A percentile compares a stretch with the other conserved stretches of the same genome.
These are phyloP conservation scores for Piper longum DNA, from an alignment of 164 flowering plant genomes.

Conservation along the genomic window DNA sequence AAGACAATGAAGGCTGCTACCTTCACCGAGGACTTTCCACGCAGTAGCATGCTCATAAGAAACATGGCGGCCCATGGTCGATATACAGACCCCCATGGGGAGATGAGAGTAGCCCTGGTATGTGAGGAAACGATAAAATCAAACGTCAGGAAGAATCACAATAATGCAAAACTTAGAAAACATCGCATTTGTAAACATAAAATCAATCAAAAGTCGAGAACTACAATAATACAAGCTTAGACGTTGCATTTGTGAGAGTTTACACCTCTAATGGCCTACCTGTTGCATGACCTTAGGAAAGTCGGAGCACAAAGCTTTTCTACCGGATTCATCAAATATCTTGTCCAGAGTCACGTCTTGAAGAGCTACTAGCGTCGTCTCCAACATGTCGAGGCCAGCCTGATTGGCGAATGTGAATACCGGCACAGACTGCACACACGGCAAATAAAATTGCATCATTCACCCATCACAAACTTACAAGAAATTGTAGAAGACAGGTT, in stretches of 20 bases:
- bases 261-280: constrained; percentile 22
- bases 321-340: constrained; percentile 72
- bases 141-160: background rate
- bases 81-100: constrained; percentile 74
- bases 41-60: constrained; percentile 73
- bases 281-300: constrained; percentile 86
- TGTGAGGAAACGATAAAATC: background rate
- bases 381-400: constrained; percentile 93
- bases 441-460: too few relatives aligned
- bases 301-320: constrained; percentile 53
- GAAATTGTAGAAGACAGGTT: too few relatives aligned
- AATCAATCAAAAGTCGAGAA: background rate
- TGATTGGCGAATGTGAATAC: constrained; percentile 87
- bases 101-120: constrained; percentile 66
- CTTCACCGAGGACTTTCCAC: constrained; percentile 83
- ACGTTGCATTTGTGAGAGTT: background rate
- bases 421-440: constrained; percentile 54
- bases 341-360: constrained; percentile 82
- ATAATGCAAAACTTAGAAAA: background rate
- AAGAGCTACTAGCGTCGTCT: constrained; percentile 74
- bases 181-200: too few relatives aligned
- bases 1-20: constrained; percentile 56
- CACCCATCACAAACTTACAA: background rate
- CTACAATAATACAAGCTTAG: background rate
- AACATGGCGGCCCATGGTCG: constrained; percentile 78